Conservation (phyloP, 257 asterid species). For the Solanum etuberosum region DNA sequence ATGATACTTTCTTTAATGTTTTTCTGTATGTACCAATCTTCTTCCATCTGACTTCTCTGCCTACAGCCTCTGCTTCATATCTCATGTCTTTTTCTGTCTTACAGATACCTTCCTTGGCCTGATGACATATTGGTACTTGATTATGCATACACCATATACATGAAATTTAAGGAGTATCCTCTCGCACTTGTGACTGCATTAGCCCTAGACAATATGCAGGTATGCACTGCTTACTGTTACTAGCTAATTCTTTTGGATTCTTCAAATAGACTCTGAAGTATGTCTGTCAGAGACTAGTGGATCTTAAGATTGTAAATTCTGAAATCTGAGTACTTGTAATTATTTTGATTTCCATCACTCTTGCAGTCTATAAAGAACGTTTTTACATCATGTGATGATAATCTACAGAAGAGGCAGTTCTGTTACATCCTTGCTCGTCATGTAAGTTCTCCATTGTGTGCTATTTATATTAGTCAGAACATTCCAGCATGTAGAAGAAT, state of each 20-base stretch:
- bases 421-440: constrained; percentile 89
- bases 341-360: neutral
- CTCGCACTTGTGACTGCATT: constrained; percentile 79
- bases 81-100: neutral
- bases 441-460: constrained; percentile 33
- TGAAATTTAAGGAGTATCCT: constrained; percentile 77
- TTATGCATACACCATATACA: constrained; percentile 67
- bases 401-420: constrained; percentile 53
- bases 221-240: constrained; percentile 8
- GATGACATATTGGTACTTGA: constrained; percentile 73
- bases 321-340: neutral
- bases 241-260: neutral
- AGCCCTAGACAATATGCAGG: constrained; percentile 73
- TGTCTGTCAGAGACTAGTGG: neutral
- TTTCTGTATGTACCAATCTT: neutral
- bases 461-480: neutral
- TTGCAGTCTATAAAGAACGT: constrained; percentile 62
- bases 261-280: neutral
- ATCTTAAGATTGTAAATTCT: neutral
- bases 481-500: neutral
- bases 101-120: constrained; percentile 88
- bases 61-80: neutral
- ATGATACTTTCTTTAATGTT: neutral
- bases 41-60: neutral
- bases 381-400: constrained; percentile 48